Evolutionary conservation across 441 rosid species (phyloP).

Genomic region (Jatropha multifida): DNA sequence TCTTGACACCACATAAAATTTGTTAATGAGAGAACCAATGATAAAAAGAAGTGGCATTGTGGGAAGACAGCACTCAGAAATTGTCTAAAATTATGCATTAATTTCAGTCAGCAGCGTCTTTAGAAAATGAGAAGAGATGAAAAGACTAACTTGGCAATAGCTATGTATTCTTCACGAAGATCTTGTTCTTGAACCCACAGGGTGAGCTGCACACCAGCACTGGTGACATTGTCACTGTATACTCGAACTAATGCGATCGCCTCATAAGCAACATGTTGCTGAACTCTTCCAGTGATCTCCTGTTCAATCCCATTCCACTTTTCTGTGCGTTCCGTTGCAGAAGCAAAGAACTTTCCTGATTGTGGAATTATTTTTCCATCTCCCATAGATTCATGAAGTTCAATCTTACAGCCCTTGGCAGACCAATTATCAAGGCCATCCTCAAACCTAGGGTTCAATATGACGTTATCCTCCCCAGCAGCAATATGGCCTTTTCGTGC

Average conservation of each 20-base stretch:
- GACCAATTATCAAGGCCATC: conserved; percentile 85
- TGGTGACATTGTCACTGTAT: conserved; percentile 49
- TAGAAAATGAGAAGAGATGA: conserved; percentile 3
- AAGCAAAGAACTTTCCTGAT: conserved; percentile 64
- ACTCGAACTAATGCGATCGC: conserved; percentile 61
- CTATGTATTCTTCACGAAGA: conserved; percentile 64
- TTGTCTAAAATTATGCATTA: background rate
- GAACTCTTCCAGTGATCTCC: conserved; percentile 74
- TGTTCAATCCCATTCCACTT: conserved; percentile 86
- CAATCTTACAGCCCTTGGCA: conserved; percentile 63
- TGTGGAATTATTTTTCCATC: conserved; percentile 62
- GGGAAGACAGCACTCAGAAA: background rate
- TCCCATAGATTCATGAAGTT: conserved; percentile 62
- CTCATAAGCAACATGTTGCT: conserved; percentile 58
- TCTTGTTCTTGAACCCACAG: conserved; percentile 72
- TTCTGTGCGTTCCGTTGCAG: conserved; percentile 72
- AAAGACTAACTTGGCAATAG: conserved; percentile 43
- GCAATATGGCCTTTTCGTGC: conserved; percentile 21
- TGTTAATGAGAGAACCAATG: background rate
- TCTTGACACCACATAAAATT: background rate
- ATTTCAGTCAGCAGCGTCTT: background rate
- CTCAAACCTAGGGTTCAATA: conserved; percentile 68
- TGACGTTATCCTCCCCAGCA: conserved; percentile 48
- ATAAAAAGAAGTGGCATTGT: background rate
- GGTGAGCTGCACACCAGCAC: conserved; percentile 57